Percentiles rank a stretch among this genome's conserved stretches.
Conservation (phyloP, 768 basidiomycete species). For the Pluteus cervinus region DNA sequence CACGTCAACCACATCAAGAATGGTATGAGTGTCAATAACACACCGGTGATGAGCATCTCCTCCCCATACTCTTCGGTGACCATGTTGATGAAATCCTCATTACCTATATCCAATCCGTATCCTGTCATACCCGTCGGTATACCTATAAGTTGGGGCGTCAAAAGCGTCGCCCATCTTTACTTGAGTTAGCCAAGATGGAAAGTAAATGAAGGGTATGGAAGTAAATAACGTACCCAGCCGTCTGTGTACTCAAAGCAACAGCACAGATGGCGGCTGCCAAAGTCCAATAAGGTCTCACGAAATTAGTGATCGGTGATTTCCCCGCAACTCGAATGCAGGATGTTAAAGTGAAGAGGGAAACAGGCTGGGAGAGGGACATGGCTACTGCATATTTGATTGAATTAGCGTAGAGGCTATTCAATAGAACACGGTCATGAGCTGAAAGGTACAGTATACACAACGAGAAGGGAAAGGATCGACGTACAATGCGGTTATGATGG, state of each 20-base stretch:
- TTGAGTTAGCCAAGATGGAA: too few relatives aligned
- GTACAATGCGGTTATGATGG: too few relatives aligned
- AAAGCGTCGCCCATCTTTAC: slow-evolving; percentile 14
- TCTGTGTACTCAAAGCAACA: slow-evolving; percentile 11
- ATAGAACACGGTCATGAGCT: too few relatives aligned
- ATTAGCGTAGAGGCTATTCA: too few relatives aligned
- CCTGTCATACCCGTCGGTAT: slow-evolving; percentile 10
- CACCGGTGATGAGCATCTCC: slow-evolving; percentile 10
- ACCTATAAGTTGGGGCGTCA: slow-evolving; percentile 11
- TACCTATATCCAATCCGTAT: slow-evolving; percentile 13
- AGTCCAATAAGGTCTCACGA: slow-evolving; percentile 12
- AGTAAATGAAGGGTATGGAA: background rate
- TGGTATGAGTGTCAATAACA: background rate
- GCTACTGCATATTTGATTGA: too few relatives aligned
- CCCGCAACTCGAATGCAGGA: too few relatives aligned
- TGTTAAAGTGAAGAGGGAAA: too few relatives aligned
- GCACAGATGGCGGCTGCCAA: slow-evolving; percentile 9
- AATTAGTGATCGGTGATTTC: slow-evolving; percentile 11
- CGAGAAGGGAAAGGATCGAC: too few relatives aligned
- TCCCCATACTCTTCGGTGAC: slow-evolving; percentile 9
- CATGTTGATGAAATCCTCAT: slow-evolving; percentile 10
- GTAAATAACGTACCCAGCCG: slow-evolving; percentile 11
- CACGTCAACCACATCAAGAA: too few relatives aligned
- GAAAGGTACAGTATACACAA: too few relatives aligned
- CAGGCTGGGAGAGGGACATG: too few relatives aligned